These are phyloP conservation scores for Solanum bulbocastanum DNA, from an alignment of 257 asterid species.

Conservation along the genomic window DNA sequence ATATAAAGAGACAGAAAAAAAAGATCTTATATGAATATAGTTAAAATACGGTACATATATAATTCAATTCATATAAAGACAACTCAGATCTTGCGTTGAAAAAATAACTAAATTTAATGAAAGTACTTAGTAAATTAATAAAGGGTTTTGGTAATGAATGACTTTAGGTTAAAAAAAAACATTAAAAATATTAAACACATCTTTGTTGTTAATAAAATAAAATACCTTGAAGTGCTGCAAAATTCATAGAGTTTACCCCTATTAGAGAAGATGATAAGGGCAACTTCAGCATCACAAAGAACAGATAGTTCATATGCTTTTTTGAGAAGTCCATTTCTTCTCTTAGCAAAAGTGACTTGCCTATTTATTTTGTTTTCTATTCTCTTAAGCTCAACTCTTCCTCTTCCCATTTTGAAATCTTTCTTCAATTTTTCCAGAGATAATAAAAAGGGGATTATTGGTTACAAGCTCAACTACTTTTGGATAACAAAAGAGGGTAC, in stretches of 20 bases:
- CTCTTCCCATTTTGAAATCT: slow-evolving; percentile 6
- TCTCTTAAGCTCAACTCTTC: slow-evolving; percentile 20
- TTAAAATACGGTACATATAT: background rate
- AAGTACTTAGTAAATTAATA: background rate
- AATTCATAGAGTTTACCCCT: slow-evolving; percentile 30
- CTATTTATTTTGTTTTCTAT: slow-evolving; percentile 31
- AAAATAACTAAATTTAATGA: background rate
- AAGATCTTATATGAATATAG: background rate
- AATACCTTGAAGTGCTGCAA: slow-evolving; percentile 29
- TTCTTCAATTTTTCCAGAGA: background rate
- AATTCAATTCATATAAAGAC: background rate
- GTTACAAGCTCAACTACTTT: slow-evolving; percentile 10
- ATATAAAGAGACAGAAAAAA: background rate
- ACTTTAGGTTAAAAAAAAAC: too few species aligned
- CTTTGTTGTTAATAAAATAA: background rate
- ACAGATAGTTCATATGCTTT: slow-evolving; percentile 26
- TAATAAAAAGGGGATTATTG: background rate
- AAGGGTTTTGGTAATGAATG: background rate
- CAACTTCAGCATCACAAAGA: slow-evolving; percentile 30
- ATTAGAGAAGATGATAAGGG: slow-evolving; percentile 23
- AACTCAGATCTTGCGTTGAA: background rate
- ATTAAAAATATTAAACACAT: background rate
- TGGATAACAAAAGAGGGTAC: background rate
- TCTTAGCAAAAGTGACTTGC: slow-evolving; percentile 31
- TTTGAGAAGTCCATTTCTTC: slow-evolving; percentile 31